These are phyloP conservation scores for Suhomyces yuchorum DNA, from an alignment of 1,139 yeast species.

Conservation along the genomic window DNA sequence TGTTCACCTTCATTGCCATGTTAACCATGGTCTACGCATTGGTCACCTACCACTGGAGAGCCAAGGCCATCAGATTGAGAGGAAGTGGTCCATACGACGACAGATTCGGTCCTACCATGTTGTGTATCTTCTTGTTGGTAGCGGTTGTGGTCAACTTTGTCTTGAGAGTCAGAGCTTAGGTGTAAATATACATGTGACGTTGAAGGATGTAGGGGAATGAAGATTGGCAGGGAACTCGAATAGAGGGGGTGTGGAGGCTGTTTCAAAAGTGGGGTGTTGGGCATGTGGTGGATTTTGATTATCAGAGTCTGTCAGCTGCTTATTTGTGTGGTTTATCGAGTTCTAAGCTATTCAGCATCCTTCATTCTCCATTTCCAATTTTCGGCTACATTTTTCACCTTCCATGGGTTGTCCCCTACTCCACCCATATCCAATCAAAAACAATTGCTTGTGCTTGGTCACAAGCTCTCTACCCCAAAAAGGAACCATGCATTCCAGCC, in stretches of 20 bases:
- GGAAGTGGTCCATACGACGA: slow-evolving; percentile 99
- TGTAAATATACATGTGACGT: not conserved
- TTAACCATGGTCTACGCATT: slow-evolving; percentile 96
- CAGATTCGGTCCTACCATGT: slow-evolving; percentile 98
- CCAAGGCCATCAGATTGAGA: slow-evolving; percentile 94
- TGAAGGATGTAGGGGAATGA: not conserved
- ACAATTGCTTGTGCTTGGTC: no score
- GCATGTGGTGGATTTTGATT: no score
- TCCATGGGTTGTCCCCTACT: no score
- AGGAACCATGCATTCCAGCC: no score
- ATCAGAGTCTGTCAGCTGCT: no score
- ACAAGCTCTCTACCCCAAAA: no score
- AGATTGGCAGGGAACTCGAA: not conserved
- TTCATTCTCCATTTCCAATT: no score
- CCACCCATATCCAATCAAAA: no score
- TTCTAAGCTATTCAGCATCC: no score
- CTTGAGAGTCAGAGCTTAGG: slow-evolving; percentile 66
- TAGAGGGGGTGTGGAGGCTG: not conserved
- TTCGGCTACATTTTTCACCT: no score
- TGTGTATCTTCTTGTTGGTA: slow-evolving; percentile 86
- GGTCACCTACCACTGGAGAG: slow-evolving; percentile 98
- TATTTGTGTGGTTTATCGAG: no score
- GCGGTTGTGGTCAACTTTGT: slow-evolving; percentile 93
- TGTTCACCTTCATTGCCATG: slow-evolving; percentile 94
- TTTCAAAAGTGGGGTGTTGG: no score